These are phyloP conservation scores for Brassica napus DNA, from an alignment of 345 rosid species.

Conservation along the genomic window Da-Ae NC_063439.1:3752501-3753000, in stretches of 20 bases:
- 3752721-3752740: background rate
- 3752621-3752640: conserved; percentile 53
- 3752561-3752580: conserved; percentile 64
- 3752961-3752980: no score
- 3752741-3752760: conserved; percentile 13
- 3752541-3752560: conserved; percentile 81
- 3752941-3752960: no score
- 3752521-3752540: conserved; percentile 87
- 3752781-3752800: background rate
- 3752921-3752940: background rate
- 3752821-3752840: background rate
- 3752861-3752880: conserved; percentile 15
- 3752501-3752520: conserved; percentile 96
- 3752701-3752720: conserved; percentile 16
- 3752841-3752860: conserved; percentile 12
- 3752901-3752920: background rate
- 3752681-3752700: background rate
- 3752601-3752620: conserved; percentile 77
- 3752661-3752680: conserved; percentile 15
- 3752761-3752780: background rate
- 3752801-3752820: conserved; percentile 18
- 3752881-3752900: background rate
- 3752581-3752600: conserved; percentile 97
- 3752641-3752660: background rate
- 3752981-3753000: no score